Conservation (phyloP, 306 rosid genomes). For the Quercus gilva region DNA sequence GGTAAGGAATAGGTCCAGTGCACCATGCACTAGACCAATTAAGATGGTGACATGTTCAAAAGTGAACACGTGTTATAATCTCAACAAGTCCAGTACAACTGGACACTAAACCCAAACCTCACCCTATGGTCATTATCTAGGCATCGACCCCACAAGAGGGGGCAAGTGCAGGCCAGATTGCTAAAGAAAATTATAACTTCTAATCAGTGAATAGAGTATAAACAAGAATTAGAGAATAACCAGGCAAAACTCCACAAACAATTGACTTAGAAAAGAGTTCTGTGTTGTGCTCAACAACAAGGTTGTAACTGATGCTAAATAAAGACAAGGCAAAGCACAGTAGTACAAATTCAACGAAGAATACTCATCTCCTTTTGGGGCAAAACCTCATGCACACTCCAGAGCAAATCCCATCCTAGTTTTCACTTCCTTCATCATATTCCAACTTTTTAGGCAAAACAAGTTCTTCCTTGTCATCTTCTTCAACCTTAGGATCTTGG, state of each 20-base stretch:
- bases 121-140: too few species aligned
- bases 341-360: conserved; percentile 22
- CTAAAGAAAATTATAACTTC: not conserved
- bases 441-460: conserved; percentile 37
- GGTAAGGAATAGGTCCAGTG: too few species aligned
- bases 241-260: conserved; percentile 18
- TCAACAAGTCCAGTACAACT: too few species aligned
- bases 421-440: conserved; percentile 37
- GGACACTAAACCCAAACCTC: too few species aligned
- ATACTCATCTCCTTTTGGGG: conserved; percentile 14
- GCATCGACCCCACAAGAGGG: not conserved
- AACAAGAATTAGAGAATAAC: not conserved
- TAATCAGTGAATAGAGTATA: not conserved
- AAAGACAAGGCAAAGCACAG: conserved; percentile 24
- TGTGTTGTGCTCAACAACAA: conserved; percentile 15
- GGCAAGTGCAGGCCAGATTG: not conserved
- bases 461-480: conserved; percentile 35
- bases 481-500: conserved; percentile 36
- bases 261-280: conserved; percentile 20
- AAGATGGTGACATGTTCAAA: too few species aligned
- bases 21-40: too few species aligned
- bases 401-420: conserved; percentile 16
- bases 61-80: too few species aligned
- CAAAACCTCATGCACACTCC: conserved; percentile 22
- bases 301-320: conserved; percentile 19